These are phyloP conservation scores for Cercospora sesami DNA, from an alignment of 2,329 filamentous ascomycete species.

Conservation along the genomic window DNA sequence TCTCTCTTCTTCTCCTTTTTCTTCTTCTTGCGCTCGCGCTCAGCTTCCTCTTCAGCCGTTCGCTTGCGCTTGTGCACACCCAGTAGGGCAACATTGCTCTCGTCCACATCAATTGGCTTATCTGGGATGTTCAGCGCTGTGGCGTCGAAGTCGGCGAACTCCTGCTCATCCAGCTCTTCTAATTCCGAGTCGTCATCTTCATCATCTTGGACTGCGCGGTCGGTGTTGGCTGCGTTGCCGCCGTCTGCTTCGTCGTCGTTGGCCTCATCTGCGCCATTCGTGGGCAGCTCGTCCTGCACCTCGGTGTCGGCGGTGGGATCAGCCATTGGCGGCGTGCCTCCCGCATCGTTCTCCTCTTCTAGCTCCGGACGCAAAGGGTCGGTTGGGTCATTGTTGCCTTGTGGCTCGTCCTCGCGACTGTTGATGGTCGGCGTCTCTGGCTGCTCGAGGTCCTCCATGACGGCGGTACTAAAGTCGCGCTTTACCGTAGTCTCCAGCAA, in stretches of 20 bases:
- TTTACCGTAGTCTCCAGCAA: not conserved
- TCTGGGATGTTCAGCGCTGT: conserved; percentile 62
- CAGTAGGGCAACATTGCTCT: conserved; percentile 61
- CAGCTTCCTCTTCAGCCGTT: conserved; percentile 59
- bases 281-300: conserved; percentile 38
- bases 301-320: conserved; percentile 50
- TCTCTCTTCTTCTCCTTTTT: conserved; percentile 32
- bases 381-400: conserved; percentile 49
- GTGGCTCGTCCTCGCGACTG: conserved; percentile 46
- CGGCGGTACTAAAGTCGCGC: conserved; percentile 1
- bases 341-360: conserved; percentile 50
- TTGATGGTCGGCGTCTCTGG: conserved; percentile 41
- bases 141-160: conserved; percentile 65
- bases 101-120: conserved; percentile 60
- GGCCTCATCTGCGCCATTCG: conserved; percentile 23
- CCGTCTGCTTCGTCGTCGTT: conserved; percentile 31
- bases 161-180: conserved; percentile 64
- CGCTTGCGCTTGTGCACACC: conserved; percentile 67
- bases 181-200: conserved; percentile 62
- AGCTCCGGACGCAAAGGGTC: conserved; percentile 50
- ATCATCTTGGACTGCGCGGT: conserved; percentile 44
- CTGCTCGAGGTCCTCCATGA: conserved; percentile 47
- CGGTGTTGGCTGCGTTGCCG: conserved; percentile 26
- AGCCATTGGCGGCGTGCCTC: conserved; percentile 46
- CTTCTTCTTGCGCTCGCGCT: conserved; percentile 54